Evolutionary conservation across 331 rosid genomes (phyloP), one percentile per base, ranked within the genome.

Genomic region (Cydonia oblonga): DNA sequence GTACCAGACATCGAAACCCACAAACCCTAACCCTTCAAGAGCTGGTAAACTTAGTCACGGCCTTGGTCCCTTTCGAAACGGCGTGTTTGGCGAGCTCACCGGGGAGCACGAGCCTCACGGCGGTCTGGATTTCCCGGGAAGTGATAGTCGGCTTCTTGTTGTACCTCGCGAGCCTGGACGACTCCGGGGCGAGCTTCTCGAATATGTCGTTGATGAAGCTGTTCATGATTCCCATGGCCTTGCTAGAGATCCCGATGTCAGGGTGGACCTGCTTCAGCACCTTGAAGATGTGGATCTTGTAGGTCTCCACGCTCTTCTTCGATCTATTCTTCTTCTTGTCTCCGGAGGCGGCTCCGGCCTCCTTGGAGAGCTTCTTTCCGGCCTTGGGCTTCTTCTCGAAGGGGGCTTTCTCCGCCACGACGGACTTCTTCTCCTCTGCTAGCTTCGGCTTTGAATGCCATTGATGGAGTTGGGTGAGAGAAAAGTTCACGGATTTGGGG

Each of bases 81-180:
- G 87, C 87, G 64, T 83, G 87, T 74, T 83, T 83, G 8, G 87
- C 87, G 26, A 83, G 64, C 60, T 83, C 87, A 20, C 87, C 87
- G 0, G 87, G 84, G 8, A 83, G 40, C 14, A 83, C 87, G 1
- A 84, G 82, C 35, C 87, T 75, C 42, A 84, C 87, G 0, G 87
- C 84, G 4, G 87, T 84, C 75, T 84, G 87, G 66, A 84, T 84
- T 76, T 84, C 87, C 80, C 87, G 42, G 0, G 87, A 84, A 23
- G 87, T 80, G 18, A 84, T 84, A 0, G 87, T 84, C 0, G 84
- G 84, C 60, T 80, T 84, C 66, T 84, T 84, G 87, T 84, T 84
- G 74, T 80, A 80, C 35, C 87, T 70, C 5, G 85, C 87, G 0
- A 84, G 78, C 23, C 74, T 64, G 0, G 87, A 78, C 1, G 85